Base-by-base conservation (phyloP, 139 green algal genomes). In the Chlamydomonas applanata region DNA sequence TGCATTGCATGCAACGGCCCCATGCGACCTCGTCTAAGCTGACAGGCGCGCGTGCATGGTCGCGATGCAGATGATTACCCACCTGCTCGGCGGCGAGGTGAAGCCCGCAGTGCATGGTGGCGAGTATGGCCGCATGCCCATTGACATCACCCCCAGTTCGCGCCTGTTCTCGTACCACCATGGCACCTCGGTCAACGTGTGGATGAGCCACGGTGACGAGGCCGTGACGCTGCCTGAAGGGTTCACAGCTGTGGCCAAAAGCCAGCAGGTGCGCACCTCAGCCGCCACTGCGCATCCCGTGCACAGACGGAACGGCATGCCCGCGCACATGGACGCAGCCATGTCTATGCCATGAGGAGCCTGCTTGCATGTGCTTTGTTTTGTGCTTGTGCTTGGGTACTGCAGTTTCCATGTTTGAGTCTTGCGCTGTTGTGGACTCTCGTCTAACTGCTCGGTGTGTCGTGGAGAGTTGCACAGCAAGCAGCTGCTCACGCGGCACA, bases 121-220 rank as follows among this genome's bases (percentile, higher is more conserved):
- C n/a, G 96, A 99, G 84, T 99, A 99, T 71, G 96, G 96, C 17
- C 87, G 92, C 74, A 99, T 98, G 94, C 78, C 87, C 35, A 97
- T 99, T 59, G 72, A 87, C 32, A 89, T 90, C 5, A 80, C 82
- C 30, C 70, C 79, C 2, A 75, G 76, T 33, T 93, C 85, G 3
- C 49, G 71, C 52, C 84, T 98, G 17, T 98, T 95, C 71, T 75
- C 72, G 20, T 83, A 86, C 79, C 44, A 79, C 14, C 35, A 35
- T 25, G 60, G 72, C 20, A 64, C 17, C 56, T 75, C 74, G 9
- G 59, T 82, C 57, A 87, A 89, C 57, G 96, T 99, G 40, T 99
- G 96, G 96, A 99, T 99, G 96, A 96, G 87, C 72, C 96, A 99
- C 82, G 95, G 96, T 17, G 96, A 99, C 71, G 90, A 97, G 77